Evolutionary conservation across 768 basidiomycete species (phyloP), one percentile per base, ranked within the genome.

Genomic region (Suillus tomentosus): DNA sequence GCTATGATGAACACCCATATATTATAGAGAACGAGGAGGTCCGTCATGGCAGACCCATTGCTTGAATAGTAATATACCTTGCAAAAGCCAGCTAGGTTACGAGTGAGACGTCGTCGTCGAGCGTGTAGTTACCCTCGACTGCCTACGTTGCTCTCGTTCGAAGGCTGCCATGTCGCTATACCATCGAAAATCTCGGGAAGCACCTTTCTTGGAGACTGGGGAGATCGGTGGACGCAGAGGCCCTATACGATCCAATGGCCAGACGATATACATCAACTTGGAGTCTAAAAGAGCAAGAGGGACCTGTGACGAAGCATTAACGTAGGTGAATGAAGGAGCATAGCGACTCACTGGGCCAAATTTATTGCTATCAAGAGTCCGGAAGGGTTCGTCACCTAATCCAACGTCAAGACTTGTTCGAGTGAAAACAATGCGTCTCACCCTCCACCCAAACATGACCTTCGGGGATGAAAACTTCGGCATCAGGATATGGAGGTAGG

Each of bases 391-490:
- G 65, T 91, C 89, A 9, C 89, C 89, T 89, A 60, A 22, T 45
- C n/a, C 61, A 27, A 31, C 45, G 15, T 34, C 40, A 45, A 51
- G 22, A 27, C 10, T 34, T 39, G 8, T 58, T 60, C 61, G 55
- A 56, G 37, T 19, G 47, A 57, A 61, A 27, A 34, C 34, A 64
- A 75, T 5, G 69, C 50, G 37, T 61, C 79, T 59, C 60, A 86
- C 88, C 90, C 83, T 92, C 90, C 59, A 92, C 81, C 91, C 91
- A 92, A 47, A 86, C 79, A 64, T 91, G 86, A 1, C 88, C 88
- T 68, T 76, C 64, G 4, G 90, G 90, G 42, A 92, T 74, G 34
- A 64, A 71, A 9, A 87, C 83, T 63, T 85, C 79, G 5, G 77
- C 62, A 22, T 84, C 81, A 1, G 86, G 85, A 69, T 87, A 89